Conservation (phyloP, 371 early-diverging fungal species). For the Mucor circinelloides region DNA sequence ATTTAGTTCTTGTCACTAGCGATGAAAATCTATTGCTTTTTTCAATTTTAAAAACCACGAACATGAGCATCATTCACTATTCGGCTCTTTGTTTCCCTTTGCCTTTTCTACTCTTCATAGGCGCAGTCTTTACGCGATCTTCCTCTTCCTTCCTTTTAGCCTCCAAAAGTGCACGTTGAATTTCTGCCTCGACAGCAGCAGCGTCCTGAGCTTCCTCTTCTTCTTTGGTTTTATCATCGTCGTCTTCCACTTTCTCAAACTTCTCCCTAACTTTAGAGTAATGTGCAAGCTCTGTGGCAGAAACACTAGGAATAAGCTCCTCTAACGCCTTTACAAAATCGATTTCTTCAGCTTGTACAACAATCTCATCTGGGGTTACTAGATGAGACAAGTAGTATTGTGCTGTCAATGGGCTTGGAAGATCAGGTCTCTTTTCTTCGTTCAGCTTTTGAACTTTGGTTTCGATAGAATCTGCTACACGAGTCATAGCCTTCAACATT, state of each 20-base stretch:
- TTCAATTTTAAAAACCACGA: too few relatives aligned
- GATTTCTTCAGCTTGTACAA: constrained; percentile 73
- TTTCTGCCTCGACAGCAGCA: not conserved
- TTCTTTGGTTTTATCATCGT: constrained; percentile 14
- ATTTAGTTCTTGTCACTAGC: too few relatives aligned
- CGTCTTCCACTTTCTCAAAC: constrained; percentile 51
- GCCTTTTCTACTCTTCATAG: constrained; percentile 12
- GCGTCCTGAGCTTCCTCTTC: constrained; percentile 3
- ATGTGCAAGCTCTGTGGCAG: constrained; percentile 85
- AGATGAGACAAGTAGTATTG: constrained; percentile 86
- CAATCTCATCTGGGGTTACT: constrained; percentile 64
- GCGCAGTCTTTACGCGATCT: not conserved
- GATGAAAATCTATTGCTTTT: too few relatives aligned
- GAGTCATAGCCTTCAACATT: constrained; percentile 93
- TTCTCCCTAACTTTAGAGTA: constrained; percentile 79
- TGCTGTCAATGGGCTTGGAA: constrained; percentile 66
- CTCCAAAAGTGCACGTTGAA: constrained; percentile 3
- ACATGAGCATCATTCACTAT: not conserved
- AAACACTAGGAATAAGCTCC: constrained; percentile 90
- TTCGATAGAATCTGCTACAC: constrained; percentile 85
- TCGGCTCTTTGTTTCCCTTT: constrained; percentile 20
- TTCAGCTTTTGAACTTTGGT: constrained; percentile 50
- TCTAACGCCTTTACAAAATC: constrained; percentile 87
- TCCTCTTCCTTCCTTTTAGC: constrained; percentile 14
- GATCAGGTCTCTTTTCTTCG: constrained; percentile 29